These are phyloP conservation scores for Colletotrichum sp. DNA, from an alignment of 2,329 filamentous ascomycete species.

Conservation along the genomic window DNA sequence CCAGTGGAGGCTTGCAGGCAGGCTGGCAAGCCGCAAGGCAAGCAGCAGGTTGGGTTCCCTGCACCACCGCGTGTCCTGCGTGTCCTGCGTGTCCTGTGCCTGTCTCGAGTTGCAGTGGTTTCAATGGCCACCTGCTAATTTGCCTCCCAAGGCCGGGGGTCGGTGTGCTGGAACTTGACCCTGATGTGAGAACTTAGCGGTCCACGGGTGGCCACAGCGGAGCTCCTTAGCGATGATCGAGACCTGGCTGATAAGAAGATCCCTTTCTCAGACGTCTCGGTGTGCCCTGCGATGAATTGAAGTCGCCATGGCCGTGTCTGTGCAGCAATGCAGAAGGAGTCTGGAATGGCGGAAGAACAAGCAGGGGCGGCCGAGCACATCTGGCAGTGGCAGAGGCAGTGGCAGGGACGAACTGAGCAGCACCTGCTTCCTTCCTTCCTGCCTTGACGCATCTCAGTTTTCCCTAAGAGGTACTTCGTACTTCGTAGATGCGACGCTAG, in stretches of 20 bases:
- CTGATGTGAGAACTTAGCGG: not conserved
- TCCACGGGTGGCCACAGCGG: constrained; percentile 10
- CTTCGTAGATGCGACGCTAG: not conserved
- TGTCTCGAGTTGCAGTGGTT: not conserved
- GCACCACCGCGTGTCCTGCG: not conserved
- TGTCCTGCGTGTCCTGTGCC: not conserved
- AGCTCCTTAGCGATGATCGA: not conserved
- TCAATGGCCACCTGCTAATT: not conserved
- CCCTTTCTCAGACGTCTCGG: not conserved
- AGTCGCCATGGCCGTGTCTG: not conserved
- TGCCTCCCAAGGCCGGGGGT: not conserved
- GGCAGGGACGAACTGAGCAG: not conserved
- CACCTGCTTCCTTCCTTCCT: not conserved
- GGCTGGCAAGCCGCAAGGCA: not conserved
- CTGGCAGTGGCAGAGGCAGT: not conserved
- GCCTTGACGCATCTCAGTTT: not conserved
- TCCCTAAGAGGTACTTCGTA: not conserved
- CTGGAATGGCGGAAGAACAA: not conserved
- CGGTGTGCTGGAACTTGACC: not conserved
- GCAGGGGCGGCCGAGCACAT: not conserved
- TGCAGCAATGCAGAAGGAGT: not conserved
- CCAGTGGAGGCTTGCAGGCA: not conserved
- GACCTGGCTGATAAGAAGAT: not conserved
- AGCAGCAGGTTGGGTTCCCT: not conserved
- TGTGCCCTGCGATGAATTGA: not conserved